A percentile compares a stretch with the other conserved stretches of the same genome.
Evolutionary conservation across 2,329 filamentous ascomycete species (phyloP).

Genomic region (Neophaeococcomyces mojaviensis): DNA sequence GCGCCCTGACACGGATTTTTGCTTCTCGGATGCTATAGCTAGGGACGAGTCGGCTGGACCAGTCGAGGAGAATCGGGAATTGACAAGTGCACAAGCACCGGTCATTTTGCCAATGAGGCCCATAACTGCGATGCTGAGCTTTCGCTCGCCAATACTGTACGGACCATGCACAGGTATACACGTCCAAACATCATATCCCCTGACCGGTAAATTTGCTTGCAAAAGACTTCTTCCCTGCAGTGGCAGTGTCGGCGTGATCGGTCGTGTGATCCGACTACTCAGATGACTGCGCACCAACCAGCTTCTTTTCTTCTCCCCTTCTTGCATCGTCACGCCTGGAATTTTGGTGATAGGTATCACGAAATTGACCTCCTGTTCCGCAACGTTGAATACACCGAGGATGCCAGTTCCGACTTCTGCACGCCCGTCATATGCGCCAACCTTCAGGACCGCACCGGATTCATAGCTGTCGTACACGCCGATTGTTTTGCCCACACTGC

Average conservation of each 20-base stretch:
- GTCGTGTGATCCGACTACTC: constrained; percentile 54
- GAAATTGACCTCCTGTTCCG: constrained; percentile 54
- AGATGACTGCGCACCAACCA: constrained; percentile 71
- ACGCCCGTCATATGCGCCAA: constrained; percentile 68
- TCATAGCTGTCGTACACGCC: constrained; percentile 70
- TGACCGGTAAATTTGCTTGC: constrained; percentile 53
- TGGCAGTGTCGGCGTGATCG: constrained; percentile 38
- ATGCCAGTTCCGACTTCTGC: constrained; percentile 65
- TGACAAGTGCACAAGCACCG: constrained; percentile 68
- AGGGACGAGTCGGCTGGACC: constrained; percentile 25
- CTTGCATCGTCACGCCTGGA: constrained; percentile 53
- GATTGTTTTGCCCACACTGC: constrained; percentile 62
- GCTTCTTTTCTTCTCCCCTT: constrained; percentile 26
- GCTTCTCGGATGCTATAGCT: background rate
- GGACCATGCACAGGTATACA: constrained; percentile 56
- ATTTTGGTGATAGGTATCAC: constrained; percentile 65
- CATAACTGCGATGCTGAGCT: constrained; percentile 53
- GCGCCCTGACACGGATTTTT: constrained; percentile 23
- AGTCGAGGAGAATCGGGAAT: constrained; percentile 51
- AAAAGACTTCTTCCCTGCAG: constrained; percentile 43
- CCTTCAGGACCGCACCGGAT: constrained; percentile 64
- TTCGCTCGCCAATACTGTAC: constrained; percentile 30
- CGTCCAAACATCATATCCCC: constrained; percentile 74
- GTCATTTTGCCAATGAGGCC: constrained; percentile 86
- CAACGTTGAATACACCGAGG: constrained; percentile 78